A percentile compares a stretch with the other conserved stretches of the same genome.
These are phyloP conservation scores for Salix viminalis DNA, from an alignment of 345 rosid genomes.

Conservation along the genomic window DNA sequence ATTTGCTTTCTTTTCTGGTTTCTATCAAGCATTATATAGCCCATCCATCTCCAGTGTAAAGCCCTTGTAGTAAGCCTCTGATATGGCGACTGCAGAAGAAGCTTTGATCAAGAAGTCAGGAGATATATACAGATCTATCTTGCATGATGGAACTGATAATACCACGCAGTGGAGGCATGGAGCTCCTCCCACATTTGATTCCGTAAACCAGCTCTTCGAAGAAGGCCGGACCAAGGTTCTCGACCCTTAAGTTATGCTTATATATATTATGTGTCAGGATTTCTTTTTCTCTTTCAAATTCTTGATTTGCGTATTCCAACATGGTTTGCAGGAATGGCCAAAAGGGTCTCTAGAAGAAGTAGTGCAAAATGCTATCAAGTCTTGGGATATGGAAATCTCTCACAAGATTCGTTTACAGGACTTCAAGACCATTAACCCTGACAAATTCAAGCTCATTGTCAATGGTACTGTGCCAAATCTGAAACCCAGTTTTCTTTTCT, in stretches of 20 bases:
- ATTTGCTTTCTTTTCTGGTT: not conserved
- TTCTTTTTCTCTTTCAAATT: not conserved
- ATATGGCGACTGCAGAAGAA: slow-evolving; percentile 24
- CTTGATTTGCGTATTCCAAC: not conserved
- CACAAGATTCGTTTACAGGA: slow-evolving; percentile 66
- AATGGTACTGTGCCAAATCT: slow-evolving; percentile 44
- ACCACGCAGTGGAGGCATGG: slow-evolving; percentile 61
- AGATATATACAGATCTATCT: slow-evolving; percentile 64
- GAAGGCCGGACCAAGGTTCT: slow-evolving; percentile 34
- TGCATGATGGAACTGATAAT: slow-evolving; percentile 36
- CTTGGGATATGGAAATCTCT: slow-evolving; percentile 89
- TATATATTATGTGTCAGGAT: not conserved
- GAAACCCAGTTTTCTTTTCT: not conserved
- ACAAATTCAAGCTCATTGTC: slow-evolving; percentile 63
- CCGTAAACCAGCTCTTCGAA: slow-evolving; percentile 52
- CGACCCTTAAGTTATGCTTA: not conserved
- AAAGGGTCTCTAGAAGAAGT: slow-evolving; percentile 70
- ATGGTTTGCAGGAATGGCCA: slow-evolving; percentile 57
- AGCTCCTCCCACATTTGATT: slow-evolving; percentile 48
- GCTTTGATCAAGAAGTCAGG: not conserved
- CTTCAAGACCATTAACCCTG: slow-evolving; percentile 64
- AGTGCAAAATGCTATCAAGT: slow-evolving; percentile 72
- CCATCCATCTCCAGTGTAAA: not conserved
- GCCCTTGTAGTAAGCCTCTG: not conserved
- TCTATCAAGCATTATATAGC: not conserved